Evolutionary conservation across 371 early-diverging fungal genomes (phyloP).

Genomic region (Circinella minor): DNA sequence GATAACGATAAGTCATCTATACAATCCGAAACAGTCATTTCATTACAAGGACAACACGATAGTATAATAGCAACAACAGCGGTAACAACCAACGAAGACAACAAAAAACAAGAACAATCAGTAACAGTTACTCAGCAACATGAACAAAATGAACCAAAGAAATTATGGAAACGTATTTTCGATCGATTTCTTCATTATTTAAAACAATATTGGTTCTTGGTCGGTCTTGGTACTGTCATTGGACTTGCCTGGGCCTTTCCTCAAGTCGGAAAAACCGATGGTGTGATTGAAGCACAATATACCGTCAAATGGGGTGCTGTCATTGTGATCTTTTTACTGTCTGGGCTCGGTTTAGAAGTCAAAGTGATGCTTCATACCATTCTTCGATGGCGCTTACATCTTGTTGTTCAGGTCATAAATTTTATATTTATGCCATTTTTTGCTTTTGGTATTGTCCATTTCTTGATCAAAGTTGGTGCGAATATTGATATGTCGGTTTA

Average conservation of each 20-base stretch:
- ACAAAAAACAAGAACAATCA: background rate
- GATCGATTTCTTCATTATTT: background rate
- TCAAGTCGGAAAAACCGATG: slow-evolving; percentile 62
- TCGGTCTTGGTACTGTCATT: slow-evolving; percentile 68
- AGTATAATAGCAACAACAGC: background rate
- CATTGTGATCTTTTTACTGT: slow-evolving; percentile 71
- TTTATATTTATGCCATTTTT: slow-evolving; percentile 66
- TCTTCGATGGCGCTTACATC: slow-evolving; percentile 64
- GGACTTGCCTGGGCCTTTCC: slow-evolving; percentile 71
- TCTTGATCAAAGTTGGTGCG: slow-evolving; percentile 53
- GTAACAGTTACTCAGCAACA: background rate
- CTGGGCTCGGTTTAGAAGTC: slow-evolving; percentile 71
- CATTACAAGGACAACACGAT: background rate
- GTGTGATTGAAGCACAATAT: slow-evolving; percentile 68
- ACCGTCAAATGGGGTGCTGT: slow-evolving; percentile 72
- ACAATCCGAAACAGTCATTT: background rate
- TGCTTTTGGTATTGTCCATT: slow-evolving; percentile 59
- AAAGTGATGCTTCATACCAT: slow-evolving; percentile 60
- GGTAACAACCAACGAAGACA: background rate
- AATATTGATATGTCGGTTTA: slow-evolving; percentile 57
- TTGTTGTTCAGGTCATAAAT: slow-evolving; percentile 68
- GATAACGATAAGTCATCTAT: background rate
- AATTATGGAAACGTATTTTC: background rate
- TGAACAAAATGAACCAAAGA: background rate
- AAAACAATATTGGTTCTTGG: slow-evolving; percentile 55